A percentile compares a stretch with the other conserved stretches of the same genome.
Conservation (phyloP, 495 filamentous ascomycete genomes). For the Acidomyces sp. region DNA sequence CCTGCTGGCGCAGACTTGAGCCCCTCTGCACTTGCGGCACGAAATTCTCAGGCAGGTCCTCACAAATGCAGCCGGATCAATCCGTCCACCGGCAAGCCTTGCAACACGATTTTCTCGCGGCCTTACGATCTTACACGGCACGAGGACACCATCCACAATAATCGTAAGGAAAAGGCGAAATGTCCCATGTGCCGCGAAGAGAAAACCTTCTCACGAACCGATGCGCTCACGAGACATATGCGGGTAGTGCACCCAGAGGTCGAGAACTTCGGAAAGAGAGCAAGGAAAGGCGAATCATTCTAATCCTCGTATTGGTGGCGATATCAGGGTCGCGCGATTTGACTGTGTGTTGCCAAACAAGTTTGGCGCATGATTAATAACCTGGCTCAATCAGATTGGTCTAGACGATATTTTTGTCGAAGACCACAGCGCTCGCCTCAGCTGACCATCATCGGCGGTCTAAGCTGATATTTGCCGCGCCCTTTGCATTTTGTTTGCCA, state of each 20-base stretch:
- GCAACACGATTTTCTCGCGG: constrained; percentile 91
- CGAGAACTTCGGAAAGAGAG: constrained; percentile 58
- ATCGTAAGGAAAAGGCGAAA: constrained; percentile 85
- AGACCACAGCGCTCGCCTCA: too few species aligned
- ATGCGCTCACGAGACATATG: constrained; percentile 86
- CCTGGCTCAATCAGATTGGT: too few species aligned
- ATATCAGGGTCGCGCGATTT: too few species aligned
- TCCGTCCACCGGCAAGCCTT: constrained; percentile 89
- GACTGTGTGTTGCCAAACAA: too few species aligned
- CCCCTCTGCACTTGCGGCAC: constrained; percentile 37
- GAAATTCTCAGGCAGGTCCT: constrained; percentile 74
- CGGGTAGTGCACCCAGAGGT: constrained; percentile 79
- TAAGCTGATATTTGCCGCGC: too few species aligned
- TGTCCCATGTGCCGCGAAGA: constrained; percentile 93
- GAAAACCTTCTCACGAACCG: constrained; percentile 88
- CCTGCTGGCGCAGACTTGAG: constrained; percentile 33
- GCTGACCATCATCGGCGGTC: too few species aligned
- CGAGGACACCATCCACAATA: constrained; percentile 96
- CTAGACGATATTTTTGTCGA: too few species aligned
- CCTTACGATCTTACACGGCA: constrained; percentile 96
- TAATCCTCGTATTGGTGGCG: background rate
- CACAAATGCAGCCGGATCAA: constrained; percentile 88
- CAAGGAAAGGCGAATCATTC: constrained; percentile 16
- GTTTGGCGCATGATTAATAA: too few species aligned
- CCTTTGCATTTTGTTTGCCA: too few species aligned